These are phyloP conservation scores for Leptosphaerulina australis DNA, from an alignment of 2,329 filamentous ascomycete genomes.

Conservation along the genomic window DNA sequence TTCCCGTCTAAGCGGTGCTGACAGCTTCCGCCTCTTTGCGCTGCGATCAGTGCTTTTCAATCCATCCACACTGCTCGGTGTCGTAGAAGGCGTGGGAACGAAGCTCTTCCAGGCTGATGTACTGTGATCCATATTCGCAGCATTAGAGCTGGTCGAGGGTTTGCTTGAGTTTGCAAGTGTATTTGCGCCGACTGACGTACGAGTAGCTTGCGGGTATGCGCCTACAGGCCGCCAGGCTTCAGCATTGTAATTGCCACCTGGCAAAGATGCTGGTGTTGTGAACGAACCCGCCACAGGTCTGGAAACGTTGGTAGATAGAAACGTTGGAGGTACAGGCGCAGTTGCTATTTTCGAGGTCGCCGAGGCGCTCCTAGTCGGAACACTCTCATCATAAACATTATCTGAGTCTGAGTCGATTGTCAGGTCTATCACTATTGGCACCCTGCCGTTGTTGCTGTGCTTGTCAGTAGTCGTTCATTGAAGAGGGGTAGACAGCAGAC, in stretches of 20 bases:
- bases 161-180: not conserved
- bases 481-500: not conserved
- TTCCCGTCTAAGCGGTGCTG: not conserved
- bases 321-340: not conserved
- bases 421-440: slow-evolving; percentile 27
- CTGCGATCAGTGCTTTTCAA: slow-evolving; percentile 1
- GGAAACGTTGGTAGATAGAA: not conserved
- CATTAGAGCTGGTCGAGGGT: not conserved
- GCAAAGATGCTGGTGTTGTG: slow-evolving; percentile 3
- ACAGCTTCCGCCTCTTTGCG: slow-evolving; percentile 35
- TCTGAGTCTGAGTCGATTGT: slow-evolving; percentile 30
- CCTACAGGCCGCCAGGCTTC: not conserved
- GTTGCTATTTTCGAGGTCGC: not conserved
- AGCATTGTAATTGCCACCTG: not conserved
- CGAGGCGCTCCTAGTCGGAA: too few relatives aligned
- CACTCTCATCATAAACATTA: not conserved
- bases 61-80: not conserved
- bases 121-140: not conserved
- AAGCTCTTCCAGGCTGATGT: slow-evolving; percentile 2
- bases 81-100: not conserved
- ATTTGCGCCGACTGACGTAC: not conserved
- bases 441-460: slow-evolving; percentile 23
- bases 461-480: slow-evolving; percentile 19
- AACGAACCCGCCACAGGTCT: not conserved
- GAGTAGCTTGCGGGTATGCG: not conserved